Evolutionary conservation across 2,329 filamentous ascomycete species (phyloP).

Genomic region (Bipolaris oryzae): DNA sequence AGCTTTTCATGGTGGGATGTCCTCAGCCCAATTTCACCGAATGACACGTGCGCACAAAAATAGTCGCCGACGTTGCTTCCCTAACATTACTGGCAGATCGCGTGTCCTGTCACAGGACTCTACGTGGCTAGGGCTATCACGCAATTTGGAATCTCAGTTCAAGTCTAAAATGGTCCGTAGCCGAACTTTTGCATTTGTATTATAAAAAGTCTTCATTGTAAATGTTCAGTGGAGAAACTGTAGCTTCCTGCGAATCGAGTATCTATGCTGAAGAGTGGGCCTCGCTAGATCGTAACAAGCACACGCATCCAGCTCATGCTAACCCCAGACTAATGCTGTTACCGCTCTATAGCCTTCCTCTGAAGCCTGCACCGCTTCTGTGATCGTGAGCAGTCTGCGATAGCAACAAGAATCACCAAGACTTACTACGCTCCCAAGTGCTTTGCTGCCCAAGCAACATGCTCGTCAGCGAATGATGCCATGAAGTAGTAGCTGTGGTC

Average conservation of each 20-base stretch:
- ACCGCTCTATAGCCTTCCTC: constrained; percentile 33
- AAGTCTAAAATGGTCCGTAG: not conserved
- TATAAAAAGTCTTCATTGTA: not conserved
- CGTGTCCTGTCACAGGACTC: not conserved
- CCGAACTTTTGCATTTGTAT: not conserved
- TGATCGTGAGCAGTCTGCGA: constrained; percentile 32
- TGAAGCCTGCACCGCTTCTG: constrained; percentile 40
- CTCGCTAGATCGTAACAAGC: not conserved
- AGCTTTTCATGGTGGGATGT: constrained; percentile 23
- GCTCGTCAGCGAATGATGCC: constrained; percentile 85
- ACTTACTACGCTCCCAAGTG: constrained; percentile 67
- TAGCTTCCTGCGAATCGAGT: not conserved
- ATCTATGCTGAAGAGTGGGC: not conserved
- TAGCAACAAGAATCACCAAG: constrained; percentile 2
- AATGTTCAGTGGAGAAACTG: not conserved
- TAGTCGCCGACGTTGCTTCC: not conserved
- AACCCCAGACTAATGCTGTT: not conserved
- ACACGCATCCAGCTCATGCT: not conserved
- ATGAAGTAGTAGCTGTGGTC: constrained; percentile 99
- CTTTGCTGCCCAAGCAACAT: constrained; percentile 90
- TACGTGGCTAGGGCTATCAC: not conserved
- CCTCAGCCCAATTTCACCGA: constrained; percentile 22
- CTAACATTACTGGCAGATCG: not conserved
- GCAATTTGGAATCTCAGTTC: not conserved
- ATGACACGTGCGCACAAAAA: constrained; percentile 29